A percentile compares a stretch with the other conserved stretches of the same genome.
Evolutionary conservation across 768 basidiomycete species (phyloP).

Genomic region (Lyophyllum atratum): DNA sequence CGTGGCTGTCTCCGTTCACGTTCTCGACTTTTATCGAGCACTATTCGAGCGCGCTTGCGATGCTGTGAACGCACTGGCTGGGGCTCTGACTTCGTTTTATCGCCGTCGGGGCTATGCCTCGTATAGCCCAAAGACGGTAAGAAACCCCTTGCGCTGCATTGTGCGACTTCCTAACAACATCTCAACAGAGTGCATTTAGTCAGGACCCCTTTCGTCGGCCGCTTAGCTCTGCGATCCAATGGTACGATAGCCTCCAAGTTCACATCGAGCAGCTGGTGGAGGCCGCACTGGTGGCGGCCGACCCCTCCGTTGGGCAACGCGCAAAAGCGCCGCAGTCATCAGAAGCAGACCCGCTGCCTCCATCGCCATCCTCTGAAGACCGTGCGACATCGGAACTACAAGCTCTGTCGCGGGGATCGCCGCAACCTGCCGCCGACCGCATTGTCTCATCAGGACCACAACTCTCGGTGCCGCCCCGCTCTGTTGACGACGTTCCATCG

Average conservation of each 20-base stretch:
- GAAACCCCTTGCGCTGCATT: constrained; percentile 4
- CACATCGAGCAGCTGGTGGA: constrained; percentile 13
- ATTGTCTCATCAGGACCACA: background rate
- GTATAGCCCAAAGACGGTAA: constrained; percentile 9
- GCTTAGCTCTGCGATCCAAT: constrained; percentile 15
- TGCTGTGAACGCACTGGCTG: constrained; percentile 29
- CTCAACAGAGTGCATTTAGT: constrained; percentile 20
- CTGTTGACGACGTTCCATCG: background rate
- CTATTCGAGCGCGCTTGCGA: constrained; percentile 39
- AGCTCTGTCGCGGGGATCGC: background rate
- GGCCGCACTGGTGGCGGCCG: background rate
- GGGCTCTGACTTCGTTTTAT: constrained; percentile 31
- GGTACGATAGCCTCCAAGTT: constrained; percentile 13
- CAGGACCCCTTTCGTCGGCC: constrained; percentile 32
- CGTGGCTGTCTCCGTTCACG: constrained; percentile 28
- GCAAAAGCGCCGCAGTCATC: background rate
- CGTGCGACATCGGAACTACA: too few species aligned
- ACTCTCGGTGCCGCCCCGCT: background rate
- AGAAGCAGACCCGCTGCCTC: background rate
- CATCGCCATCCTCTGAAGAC: background rate
- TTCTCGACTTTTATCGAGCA: constrained; percentile 32
- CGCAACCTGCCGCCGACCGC: too few species aligned
- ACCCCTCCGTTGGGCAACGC: background rate
- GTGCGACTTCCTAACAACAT: background rate
- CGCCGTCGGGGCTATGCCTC: constrained; percentile 23